Conservation (phyloP, 1,284 basidiomycete genomes). For the Moesziomyces sp. region DNA sequence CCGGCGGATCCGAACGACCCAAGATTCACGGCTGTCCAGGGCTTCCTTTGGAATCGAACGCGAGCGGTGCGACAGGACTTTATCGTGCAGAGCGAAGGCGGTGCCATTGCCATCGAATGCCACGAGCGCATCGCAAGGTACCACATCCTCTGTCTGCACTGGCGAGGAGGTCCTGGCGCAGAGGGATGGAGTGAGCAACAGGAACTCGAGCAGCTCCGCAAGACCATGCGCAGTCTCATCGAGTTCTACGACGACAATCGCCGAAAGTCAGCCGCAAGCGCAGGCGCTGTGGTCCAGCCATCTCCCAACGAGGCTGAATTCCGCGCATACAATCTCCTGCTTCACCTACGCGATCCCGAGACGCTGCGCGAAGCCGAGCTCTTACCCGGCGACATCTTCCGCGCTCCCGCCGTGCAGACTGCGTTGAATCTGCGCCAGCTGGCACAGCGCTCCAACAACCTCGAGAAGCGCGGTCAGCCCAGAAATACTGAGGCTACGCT, state of each 20-base stretch:
- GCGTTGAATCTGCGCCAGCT: slow-evolving; percentile 82
- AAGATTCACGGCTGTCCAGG: slow-evolving; percentile 79
- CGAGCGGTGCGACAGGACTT: slow-evolving; percentile 92
- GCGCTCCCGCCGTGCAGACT: slow-evolving; percentile 80
- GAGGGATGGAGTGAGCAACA: slow-evolving; percentile 77
- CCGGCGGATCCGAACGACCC: slow-evolving; percentile 70
- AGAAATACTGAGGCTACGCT: slow-evolving; percentile 71
- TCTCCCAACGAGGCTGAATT: slow-evolving; percentile 92
- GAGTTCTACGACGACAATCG: slow-evolving; percentile 86
- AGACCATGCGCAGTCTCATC: slow-evolving; percentile 87
- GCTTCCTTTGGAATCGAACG: slow-evolving; percentile 91
- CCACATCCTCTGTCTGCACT: slow-evolving; percentile 87
- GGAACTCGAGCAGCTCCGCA: slow-evolving; percentile 89
- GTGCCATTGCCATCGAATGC: slow-evolving; percentile 82
- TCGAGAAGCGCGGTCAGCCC: slow-evolving; percentile 69
- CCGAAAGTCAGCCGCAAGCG: slow-evolving; percentile 16
- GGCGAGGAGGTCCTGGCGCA: slow-evolving; percentile 70
- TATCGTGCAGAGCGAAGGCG: slow-evolving; percentile 87
- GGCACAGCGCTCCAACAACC: slow-evolving; percentile 81
- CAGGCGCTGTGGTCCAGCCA: slow-evolving; percentile 73
- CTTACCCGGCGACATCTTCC: slow-evolving; percentile 79
- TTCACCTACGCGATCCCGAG: slow-evolving; percentile 87
- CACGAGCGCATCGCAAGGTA: slow-evolving; percentile 93
- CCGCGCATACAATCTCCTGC: slow-evolving; percentile 90
- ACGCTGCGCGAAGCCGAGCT: slow-evolving; percentile 77